These are phyloP conservation scores for Pneumocystis jirovecii DNA, from an alignment of 1,139 yeast genomes.

Conservation along the genomic window DNA sequence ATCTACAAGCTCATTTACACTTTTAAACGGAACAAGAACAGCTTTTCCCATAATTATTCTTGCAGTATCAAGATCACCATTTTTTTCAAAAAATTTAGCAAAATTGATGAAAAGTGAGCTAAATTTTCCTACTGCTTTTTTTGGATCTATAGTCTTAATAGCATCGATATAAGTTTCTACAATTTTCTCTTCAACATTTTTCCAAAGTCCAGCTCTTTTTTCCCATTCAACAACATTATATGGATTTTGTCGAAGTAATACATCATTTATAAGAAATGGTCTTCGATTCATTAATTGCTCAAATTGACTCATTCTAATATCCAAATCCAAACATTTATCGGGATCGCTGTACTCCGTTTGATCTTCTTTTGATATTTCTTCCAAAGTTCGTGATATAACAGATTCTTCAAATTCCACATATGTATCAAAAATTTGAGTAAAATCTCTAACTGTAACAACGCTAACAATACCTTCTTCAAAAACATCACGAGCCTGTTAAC, in stretches of 20 bases:
- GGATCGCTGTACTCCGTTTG: constrained; percentile 11
- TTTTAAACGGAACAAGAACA: constrained; percentile 51
- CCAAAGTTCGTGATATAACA: constrained; percentile 29
- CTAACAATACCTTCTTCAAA: constrained; percentile 34
- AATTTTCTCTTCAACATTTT: constrained; percentile 28
- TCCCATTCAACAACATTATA: constrained; percentile 59
- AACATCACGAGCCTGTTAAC: constrained; percentile 31
- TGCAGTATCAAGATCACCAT: constrained; percentile 45
- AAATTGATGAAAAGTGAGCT: constrained; percentile 52
- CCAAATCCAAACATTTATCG: constrained; percentile 24
- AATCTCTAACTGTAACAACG: constrained; percentile 45
- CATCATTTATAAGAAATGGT: constrained; percentile 46
- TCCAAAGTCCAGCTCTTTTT: constrained; percentile 38
- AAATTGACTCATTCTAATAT: constrained; percentile 35
- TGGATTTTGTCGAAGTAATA: constrained; percentile 46
- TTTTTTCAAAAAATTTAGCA: constrained; percentile 46
- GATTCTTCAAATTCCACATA: constrained; percentile 50
- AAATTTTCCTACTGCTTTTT: constrained; percentile 30
- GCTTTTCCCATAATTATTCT: constrained; percentile 51
- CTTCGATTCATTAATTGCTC: constrained; percentile 45
- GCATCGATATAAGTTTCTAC: constrained; percentile 53
- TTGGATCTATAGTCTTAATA: constrained; percentile 50
- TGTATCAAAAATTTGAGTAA: constrained; percentile 48
- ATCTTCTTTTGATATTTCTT: constrained; percentile 18
- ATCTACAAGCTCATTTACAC: constrained; percentile 48